phyloP scores from a whole-genome alignment of 176 grass and related monocot species.

The Avena insularis region DNA sequence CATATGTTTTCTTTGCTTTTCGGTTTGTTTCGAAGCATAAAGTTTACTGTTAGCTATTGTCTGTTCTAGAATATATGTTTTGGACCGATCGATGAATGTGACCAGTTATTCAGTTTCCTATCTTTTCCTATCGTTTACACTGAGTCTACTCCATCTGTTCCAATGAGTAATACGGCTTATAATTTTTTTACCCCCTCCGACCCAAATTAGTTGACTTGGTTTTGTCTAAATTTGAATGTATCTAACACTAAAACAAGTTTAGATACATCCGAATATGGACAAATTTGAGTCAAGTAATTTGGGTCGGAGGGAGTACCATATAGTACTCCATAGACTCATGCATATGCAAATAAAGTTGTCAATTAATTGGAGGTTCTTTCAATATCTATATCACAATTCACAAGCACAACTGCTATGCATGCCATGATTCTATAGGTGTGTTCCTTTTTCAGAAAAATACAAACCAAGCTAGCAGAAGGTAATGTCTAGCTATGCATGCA shows the following conservation, averaged over 20 bases:
- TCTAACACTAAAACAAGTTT: no score
- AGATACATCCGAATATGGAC: no score
- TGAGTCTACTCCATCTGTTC: no score
- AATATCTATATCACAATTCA: not conserved
- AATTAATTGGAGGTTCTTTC: not conserved
- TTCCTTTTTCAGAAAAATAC: conserved; percentile 21
- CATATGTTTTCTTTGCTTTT: conserved; percentile 11
- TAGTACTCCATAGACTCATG: not conserved
- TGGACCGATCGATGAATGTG: not conserved
- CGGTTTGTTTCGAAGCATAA: conserved; percentile 12
- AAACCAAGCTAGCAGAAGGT: not conserved
- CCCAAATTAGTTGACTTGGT: no score
- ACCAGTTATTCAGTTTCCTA: no score
- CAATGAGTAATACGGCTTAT: no score
- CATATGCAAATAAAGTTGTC: not conserved
- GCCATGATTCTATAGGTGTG: conserved; percentile 9
- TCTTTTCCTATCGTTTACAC: no score
- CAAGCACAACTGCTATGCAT: conserved; percentile 18
- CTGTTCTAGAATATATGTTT: not conserved
- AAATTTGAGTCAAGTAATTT: no score
- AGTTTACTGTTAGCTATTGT: not conserved
- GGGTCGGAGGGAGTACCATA: no score
- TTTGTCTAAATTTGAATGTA: no score
- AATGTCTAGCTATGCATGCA: not conserved
- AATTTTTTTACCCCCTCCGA: no score